Evolutionary conservation across 768 basidiomycete genomes (phyloP).

Genomic region (Leccinum broughii): DNA sequence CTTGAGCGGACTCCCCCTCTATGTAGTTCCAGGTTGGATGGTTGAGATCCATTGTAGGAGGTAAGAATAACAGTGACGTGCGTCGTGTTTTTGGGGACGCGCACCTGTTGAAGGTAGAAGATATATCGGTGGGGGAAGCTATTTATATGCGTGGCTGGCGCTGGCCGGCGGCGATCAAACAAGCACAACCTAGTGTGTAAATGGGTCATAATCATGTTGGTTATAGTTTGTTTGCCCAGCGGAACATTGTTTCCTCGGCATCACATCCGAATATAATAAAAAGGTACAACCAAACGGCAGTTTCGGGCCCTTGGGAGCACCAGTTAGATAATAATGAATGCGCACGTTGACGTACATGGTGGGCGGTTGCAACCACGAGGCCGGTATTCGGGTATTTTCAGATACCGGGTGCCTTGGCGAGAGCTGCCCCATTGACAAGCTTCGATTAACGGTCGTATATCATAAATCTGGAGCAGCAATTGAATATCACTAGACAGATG

Average conservation of each 20-base stretch:
- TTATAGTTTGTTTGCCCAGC: background rate
- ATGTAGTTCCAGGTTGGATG: background rate
- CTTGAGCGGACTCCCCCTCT: background rate
- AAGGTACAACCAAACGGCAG: background rate
- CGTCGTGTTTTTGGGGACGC: background rate
- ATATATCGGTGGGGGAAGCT: too few relatives aligned
- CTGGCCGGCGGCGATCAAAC: background rate
- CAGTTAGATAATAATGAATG: background rate
- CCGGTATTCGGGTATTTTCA: too few relatives aligned
- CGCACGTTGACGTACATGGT: too few relatives aligned
- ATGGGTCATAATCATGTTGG: background rate
- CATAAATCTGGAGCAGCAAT: background rate
- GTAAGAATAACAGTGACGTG: background rate
- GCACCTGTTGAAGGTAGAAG: background rate
- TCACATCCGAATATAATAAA: background rate
- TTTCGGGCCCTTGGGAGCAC: background rate
- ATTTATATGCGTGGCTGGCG: constrained; percentile 1
- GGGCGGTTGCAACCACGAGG: background rate
- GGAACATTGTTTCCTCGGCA: background rate
- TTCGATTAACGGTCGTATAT: background rate
- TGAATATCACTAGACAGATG: background rate
- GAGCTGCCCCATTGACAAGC: background rate
- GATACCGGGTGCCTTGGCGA: background rate
- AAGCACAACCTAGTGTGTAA: background rate
- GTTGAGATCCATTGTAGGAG: background rate